Base-by-base conservation (phyloP, 495 filamentous ascomycete species). In the Trichoderma asperelloides region DNA sequence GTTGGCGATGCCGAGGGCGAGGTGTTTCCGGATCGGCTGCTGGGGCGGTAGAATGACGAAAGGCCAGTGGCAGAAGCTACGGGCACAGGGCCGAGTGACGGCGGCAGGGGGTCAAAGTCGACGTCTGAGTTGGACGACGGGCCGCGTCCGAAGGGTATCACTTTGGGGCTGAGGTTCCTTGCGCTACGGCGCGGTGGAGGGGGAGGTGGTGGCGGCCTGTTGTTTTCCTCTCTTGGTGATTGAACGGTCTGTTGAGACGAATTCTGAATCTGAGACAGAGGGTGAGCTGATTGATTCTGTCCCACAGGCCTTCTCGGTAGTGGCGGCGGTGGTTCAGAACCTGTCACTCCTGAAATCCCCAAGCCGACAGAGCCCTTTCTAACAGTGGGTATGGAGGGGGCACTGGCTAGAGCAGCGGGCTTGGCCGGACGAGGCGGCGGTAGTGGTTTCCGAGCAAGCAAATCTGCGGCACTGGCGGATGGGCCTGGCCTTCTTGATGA, bases 351-450 rank as follows among this genome's bases (percentile, higher is more conserved):
- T 21, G 65, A 51, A 18, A 57, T 49, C 21, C 60, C 64, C n/a
- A 67, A 27, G 9, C 71, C 72, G 7, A 68, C 16, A 13, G 55
- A 27, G 15, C 25, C 25, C 25, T 60, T 55, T 3, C 65, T 69
- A 37, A 65, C 68, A 28, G 66, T 66, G 25, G 69, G 16, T 11
- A 63, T 71, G 37, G 70, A 71, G 16, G 65, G 76, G 49, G 70
- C 25, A 55, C 80, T 82, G 41, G 88, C 85, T 9, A 93, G 74
- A 7, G 87, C 78, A 6, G 79, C 77, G n/a, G 91, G 89, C 72
- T 93, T 93, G 9, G 81, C 78, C 1, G 90, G 89, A 57, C 84
- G 85, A 3, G 81, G 82, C 0, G 88, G 89, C 12, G 86, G 84
- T 40, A 72, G 70, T 68, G 70, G 73, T 47, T 78, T 80, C 3